Evolutionary conservation across 768 basidiomycete species (phyloP), one percentile per base, ranked within the genome.

Genomic region (Cystobasidium onofrii): DNA sequence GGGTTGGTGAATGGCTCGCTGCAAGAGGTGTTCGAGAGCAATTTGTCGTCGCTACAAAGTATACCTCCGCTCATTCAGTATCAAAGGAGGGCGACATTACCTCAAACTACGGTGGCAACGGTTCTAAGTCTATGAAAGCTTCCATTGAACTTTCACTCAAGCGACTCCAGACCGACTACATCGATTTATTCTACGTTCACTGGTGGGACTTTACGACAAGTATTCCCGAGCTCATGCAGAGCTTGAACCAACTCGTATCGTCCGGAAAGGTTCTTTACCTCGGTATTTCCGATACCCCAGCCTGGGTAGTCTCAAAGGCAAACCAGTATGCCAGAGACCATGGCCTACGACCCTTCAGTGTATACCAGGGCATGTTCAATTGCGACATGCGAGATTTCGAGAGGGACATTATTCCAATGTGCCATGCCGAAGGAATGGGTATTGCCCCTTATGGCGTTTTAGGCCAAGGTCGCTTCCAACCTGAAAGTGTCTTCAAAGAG

Each of bases 131-230:
- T 1, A 78, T 86, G 77, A 78, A 81, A 27, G 41, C 85, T 50
- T 81, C 83, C 27, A 79, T 86, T 39, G 77, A 81, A n/a, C 83
- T 80, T 1, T 84, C 83, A 12, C 79, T 86, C 73, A 83, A 83
- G 75, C 87, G 86, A 74, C 82, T 89, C n/a, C 81, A 85, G 52
- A 88, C 87, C 0, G 81, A 84, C 23, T 89, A 85, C 73, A 84
- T 85, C 75, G 86, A 87, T 74, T 33, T 70, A n/a, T 33, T 70
- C 43, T 70, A 55, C 44, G 66, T 39, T 20, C 61, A 63, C 13
- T 50, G 43, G 50, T 70, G 29, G 64, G 64, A 36, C 64, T 66
- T 17, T 39, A 76, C 85, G 33, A 85, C 85, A 12, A 81, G 81
- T 20, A 81, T 88, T 55, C 84, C 85, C 76, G 87, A 88, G 79